Conservation (phyloP, 495 filamentous ascomycete species). For the Talaromyces thailandensis region DNA sequence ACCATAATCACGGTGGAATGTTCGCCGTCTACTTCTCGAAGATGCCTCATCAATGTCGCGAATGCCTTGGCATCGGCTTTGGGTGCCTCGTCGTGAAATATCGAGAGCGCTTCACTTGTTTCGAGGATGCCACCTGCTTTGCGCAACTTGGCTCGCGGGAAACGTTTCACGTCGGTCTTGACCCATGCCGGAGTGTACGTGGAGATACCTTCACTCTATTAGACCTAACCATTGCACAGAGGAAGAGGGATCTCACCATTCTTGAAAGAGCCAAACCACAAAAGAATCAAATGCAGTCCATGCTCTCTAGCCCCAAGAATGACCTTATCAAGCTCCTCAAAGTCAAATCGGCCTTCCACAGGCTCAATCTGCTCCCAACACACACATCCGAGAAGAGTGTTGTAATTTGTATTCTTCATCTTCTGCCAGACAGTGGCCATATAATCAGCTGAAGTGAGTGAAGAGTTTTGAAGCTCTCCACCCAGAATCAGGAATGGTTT, state of each 20-base stretch:
- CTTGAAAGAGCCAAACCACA: conserved; percentile 47
- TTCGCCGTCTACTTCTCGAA: conserved; percentile 28
- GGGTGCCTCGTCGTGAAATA: conserved; percentile 25
- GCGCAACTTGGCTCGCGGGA: conserved; percentile 27
- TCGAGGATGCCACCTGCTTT: conserved; percentile 19
- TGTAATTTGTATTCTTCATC: conserved; percentile 30
- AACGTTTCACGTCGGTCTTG: conserved; percentile 32
- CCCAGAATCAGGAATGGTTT: conserved; percentile 36
- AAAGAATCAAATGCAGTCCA: conserved; percentile 30
- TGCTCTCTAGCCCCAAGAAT: conserved; percentile 30
- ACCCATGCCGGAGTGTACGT: conserved; percentile 37
- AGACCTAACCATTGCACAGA: not conserved
- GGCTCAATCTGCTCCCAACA: conserved; percentile 44
- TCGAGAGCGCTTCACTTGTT: conserved; percentile 23
- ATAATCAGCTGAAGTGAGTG: conserved; percentile 33
- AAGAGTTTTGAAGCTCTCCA: conserved; percentile 42
- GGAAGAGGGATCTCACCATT: conserved; percentile 22
- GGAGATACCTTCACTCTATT: conserved; percentile 13
- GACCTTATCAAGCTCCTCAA: conserved; percentile 32
- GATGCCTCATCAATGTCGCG: conserved; percentile 23
- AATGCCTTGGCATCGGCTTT: conserved; percentile 31
- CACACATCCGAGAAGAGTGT: conserved; percentile 43
- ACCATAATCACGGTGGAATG: conserved; percentile 40
- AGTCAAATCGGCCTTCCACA: conserved; percentile 33
- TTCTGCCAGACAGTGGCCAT: conserved; percentile 37